Base-by-base conservation (phyloP, 2,329 filamentous ascomycete species). In the Atkinsonella hypoxylon region DNA sequence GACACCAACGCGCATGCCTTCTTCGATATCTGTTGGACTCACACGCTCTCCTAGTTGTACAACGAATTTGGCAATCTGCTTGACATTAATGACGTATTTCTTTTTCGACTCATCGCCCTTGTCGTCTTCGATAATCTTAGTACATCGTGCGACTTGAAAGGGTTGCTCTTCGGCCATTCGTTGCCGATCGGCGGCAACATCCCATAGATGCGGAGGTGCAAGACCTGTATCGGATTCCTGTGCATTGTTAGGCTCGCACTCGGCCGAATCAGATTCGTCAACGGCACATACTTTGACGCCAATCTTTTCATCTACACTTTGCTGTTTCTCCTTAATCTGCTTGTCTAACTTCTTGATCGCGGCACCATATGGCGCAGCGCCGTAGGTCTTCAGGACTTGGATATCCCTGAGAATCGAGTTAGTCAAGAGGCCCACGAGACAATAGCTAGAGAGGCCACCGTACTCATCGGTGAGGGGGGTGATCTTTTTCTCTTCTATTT, bases 31-130 rank as follows among this genome's bases (percentile, higher is more conserved):
- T 59, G 93, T 97, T 47, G 93, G 93, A 64, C 87, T 94, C 60
- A 98, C 93, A 57, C 93, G 85, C 66, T 98, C 93, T 61, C 93
- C 93, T 48, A 98, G 81, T 70, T 96, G 93, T 58, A 98, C 93
- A 47, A 98, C 93, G 63, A 98, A 98, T 73, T 98, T 98, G 64
- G 93, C 93, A 63, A 98, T 98, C 71, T 98, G 93, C 77, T 98
- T 98, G 61, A 98, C 91, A 71, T 98, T 98, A 79, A 98, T 98
- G 63, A 98, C 90, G 75, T 98, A 98, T 82, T 97, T 98, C 81
- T 87, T 95, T 81, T 98, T 98, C 56, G 95, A 87, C 54, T 88
- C 77, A 67, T 97, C 90, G n/a, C 69, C 69, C 71, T 93, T 91
- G 67, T 95, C 90, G 65, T 97, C 91, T 54, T 89, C 83, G 60